Evolutionary conservation across 345 rosid species (phyloP), one percentile per base, ranked within the genome.

Genomic region (Pugionium dolabratum): DNA sequence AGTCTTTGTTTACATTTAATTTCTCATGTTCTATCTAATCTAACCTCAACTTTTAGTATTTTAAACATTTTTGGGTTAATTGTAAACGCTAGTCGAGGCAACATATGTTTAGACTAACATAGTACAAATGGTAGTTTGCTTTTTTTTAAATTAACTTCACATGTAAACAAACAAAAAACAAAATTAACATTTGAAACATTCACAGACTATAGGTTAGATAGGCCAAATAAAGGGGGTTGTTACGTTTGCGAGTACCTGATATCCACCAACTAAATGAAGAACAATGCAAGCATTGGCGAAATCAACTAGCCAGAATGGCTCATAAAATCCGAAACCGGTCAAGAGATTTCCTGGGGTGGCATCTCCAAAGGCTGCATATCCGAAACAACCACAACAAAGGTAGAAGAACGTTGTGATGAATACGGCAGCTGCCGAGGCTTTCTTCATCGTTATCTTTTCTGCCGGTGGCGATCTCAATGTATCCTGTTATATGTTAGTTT

Each of bases 291-390:
- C 78, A 35, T 88, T 88, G 30, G 89, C 95, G 5, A 88, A 82
- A 74, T 85, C 89, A 0, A 88, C 67, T 0, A 83, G 86, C 97
- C 97, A 90, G 54, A 78, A 87, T 2, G 97, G 97, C 55, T 87
- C 82, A 54, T 80, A 87, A 77, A 90, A 90, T 36, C 95, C 92
- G 30, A 83, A 87, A 36, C 87, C 95, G 4, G 92, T 90, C 63
- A 87, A 64, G 27, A 87, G 87, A 75, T 86, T 90, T 43, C 87
- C 88, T 0, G 95, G 97, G 4, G 90, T 83, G 2, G 66, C 54
- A 72, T 90, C 86, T 4, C 90, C 95, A 25, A 90, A 85, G n/a
- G 97, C 90, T 6, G 92, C 97, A 31, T 86, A 90, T 0, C 97
- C 92, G 28, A 86, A 66, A 77, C 92, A 84, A 44, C 95, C 97